Evolutionary conservation across 805 yeast genomes (phyloP), one percentile per base, ranked within the genome.

Genomic region (Middelhovenomyces tepae): DNA sequence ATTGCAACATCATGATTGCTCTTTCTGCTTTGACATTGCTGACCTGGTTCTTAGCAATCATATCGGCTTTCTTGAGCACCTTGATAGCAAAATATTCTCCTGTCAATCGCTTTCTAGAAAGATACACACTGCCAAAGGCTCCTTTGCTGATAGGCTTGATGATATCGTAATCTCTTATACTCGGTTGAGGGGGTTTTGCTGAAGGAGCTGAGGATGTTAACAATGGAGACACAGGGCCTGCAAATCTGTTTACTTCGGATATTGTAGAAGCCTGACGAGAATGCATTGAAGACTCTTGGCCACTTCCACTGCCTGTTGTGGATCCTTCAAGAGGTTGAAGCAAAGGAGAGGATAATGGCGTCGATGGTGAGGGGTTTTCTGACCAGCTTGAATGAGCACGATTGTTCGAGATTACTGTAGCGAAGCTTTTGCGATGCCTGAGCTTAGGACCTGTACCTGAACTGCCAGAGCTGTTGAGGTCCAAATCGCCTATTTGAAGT

Each of bases 1-100:
- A 73, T 51, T 91, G 97, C 2, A 93, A 78, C 93, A 91, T 91
- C 86, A 91, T 78, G n/a, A 89, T 89, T 0, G 96, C 95, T 28
- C 98, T 64, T 54, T 93, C 99, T 1, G 95, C 82, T 48, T 81
- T 82, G 20, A 93, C 95, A 53, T 91, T 91, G 14, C 87, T 76
- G 4, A 89, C 89, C 61, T 91, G 98, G 64, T 93, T 93, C 59
- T 89, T 91, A 2, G 95, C 89, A 39, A 91, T 78, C 97, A 91
- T 91, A 56, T 91, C 97, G 3, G 93, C 71, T 56, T 91, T 91
- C 47, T 78, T 83, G 41, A 91, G 61, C 9, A 85, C 91, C 54
- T 91, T 91, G 42, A 91, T 86, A 0, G 99, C 98, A 46, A 83
- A 89, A 55, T 86, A 82, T 42, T 93, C 98, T 4, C 96, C 95